Evolutionary conservation across 2,329 filamentous ascomycete species (phyloP).

Genomic region (Trichoderma breve): DNA sequence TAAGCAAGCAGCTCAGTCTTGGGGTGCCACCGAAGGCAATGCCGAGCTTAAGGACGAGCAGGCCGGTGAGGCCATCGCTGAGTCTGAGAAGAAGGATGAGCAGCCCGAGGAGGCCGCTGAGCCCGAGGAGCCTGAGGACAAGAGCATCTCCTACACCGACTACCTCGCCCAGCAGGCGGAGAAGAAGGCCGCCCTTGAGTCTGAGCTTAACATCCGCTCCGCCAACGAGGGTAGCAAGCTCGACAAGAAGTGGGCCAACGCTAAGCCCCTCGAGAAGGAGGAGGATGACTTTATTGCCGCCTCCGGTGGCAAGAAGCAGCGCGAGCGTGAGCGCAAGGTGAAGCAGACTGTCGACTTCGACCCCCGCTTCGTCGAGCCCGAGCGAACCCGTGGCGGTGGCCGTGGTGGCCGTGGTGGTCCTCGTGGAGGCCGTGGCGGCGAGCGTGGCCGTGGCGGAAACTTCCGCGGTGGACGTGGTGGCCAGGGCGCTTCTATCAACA

Average conservation of each 20-base stretch:
- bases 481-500: slow-evolving; percentile 49
- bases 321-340: slow-evolving; percentile 86
- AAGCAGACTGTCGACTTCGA: slow-evolving; percentile 90
- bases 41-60: slow-evolving; percentile 89
- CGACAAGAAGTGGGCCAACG: slow-evolving; percentile 90
- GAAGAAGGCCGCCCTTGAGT: slow-evolving; percentile 73
- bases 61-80: slow-evolving; percentile 84
- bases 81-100: slow-evolving; percentile 75
- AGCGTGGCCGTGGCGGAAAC: slow-evolving; percentile 45
- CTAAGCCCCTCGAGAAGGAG: slow-evolving; percentile 68
- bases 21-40: slow-evolving; percentile 79
- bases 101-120: slow-evolving; percentile 48
- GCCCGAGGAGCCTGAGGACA: slow-evolving; percentile 64
- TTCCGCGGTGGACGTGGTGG: slow-evolving; percentile 44
- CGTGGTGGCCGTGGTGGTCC: slow-evolving; percentile 53
- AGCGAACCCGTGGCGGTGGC: slow-evolving; percentile 55
- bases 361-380: slow-evolving; percentile 73
- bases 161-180: slow-evolving; percentile 72
- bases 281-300: slow-evolving; percentile 75
- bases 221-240: slow-evolving; percentile 86
- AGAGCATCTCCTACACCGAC: slow-evolving; percentile 84
- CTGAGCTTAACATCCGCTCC: slow-evolving; percentile 70
- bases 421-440: slow-evolving; percentile 53
- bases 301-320: slow-evolving; percentile 72
- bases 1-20: slow-evolving; percentile 85